phyloP scores from a whole-genome alignment of 2,329 filamentous ascomycete genomes.

The Curvularia sp. region DNA sequence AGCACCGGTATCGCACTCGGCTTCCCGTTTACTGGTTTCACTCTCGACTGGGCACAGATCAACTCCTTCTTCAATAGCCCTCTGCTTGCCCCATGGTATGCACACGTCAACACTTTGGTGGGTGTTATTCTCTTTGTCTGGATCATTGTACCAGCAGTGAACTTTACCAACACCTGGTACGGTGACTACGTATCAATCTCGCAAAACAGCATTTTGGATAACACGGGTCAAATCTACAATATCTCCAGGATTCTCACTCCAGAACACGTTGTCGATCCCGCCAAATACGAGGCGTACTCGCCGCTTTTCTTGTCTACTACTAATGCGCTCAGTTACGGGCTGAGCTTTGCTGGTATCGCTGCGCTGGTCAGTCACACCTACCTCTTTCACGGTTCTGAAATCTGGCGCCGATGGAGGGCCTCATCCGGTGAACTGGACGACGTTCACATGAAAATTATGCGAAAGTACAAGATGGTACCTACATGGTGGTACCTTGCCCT shows the following conservation, averaged over 20 bases:
- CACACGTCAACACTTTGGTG: neutral
- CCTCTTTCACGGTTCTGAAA: neutral
- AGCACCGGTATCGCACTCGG: neutral
- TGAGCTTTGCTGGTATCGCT: neutral
- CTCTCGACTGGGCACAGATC: constrained; percentile 1
- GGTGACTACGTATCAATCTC: neutral
- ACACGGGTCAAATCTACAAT: neutral
- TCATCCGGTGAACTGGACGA: neutral
- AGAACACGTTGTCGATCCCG: neutral
- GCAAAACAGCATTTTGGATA: neutral
- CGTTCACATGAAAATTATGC: neutral
- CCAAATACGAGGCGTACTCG: neutral
- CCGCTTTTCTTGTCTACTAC: constrained; percentile 1
- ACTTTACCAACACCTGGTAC: neutral
- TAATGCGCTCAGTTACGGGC: neutral
- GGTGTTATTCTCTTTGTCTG: neutral
- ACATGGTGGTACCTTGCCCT: neutral
- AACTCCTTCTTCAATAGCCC: constrained; percentile 1
- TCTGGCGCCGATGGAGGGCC: neutral
- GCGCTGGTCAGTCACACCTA: neutral
- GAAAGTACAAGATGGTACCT: neutral
- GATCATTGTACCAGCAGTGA: neutral
- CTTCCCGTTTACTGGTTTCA: neutral
- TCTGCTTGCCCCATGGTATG: neutral
- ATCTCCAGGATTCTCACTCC: neutral